Conservation (phyloP, 2,329 filamentous ascomycete species). For the Fusarium phyllophilum region DNA sequence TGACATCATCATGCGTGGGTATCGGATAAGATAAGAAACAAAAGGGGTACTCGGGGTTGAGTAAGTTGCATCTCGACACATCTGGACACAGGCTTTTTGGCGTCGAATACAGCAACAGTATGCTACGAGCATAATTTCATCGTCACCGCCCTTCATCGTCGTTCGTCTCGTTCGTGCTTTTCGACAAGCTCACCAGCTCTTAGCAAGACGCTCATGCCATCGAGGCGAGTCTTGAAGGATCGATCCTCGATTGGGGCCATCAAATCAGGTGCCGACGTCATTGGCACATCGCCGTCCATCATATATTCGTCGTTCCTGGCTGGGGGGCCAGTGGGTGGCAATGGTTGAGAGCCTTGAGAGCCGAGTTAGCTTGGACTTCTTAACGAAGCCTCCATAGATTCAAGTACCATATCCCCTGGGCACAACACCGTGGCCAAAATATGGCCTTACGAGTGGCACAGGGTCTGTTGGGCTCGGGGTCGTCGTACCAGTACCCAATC, state of each 20-base stretch:
- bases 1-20: conserved; percentile 33
- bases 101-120: neutral
- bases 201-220: conserved; percentile 69
- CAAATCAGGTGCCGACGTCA: conserved; percentile 42
- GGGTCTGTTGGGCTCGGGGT: conserved; percentile 43
- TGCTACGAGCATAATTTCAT: neutral
- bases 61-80: neutral
- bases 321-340: conserved; percentile 47
- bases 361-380: conserved; percentile 44
- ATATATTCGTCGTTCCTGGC: conserved; percentile 45
- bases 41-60: neutral
- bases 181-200: conserved; percentile 69
- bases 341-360: conserved; percentile 48
- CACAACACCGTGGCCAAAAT: conserved; percentile 38
- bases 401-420: conserved; percentile 51
- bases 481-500: conserved; percentile 28
- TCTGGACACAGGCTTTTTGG: neutral
- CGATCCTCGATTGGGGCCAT: conserved; percentile 29
- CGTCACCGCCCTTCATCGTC: conserved; percentile 12
- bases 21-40: conserved; percentile 31
- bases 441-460: conserved; percentile 16
- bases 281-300: conserved; percentile 47
- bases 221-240: conserved; percentile 51
- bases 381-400: conserved; percentile 25
- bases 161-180: conserved; percentile 47